Evolutionary conservation across 2,329 filamentous ascomycete genomes (phyloP), one percentile per base, ranked within the genome.

Genomic region (Trichophaea hybrida): DNA sequence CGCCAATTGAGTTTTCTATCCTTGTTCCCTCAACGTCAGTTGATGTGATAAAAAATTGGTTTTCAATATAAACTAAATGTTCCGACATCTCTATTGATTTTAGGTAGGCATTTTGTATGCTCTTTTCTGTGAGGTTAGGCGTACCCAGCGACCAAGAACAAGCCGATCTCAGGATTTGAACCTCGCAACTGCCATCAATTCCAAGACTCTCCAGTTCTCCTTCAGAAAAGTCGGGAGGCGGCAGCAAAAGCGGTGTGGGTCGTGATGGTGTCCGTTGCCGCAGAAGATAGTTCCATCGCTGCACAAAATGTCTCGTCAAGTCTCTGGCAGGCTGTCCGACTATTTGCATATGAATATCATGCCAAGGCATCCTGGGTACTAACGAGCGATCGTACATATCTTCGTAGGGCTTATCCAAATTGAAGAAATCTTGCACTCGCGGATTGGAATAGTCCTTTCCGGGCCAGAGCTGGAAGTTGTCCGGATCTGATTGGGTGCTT

Each of bases 371-470:
- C 63, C 93, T 79, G 1, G 93, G 89, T 15, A 91, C 80, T 70
- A 86, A 86, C 61, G 82, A 85, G 58, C 93, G 84, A 72, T 97
- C 88, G 69, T 97, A 98, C 93, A 97, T 97, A 72, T 98, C 93
- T 69, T 95, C 93, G 69, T 97, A 97, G 1, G 93, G 93, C 71
- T 94, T 88, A 70, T 93, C 85, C 32, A 98, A 80, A 60, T 84
- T 82, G 75, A 88, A 96, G 71, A 98, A 98, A 71, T 98, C 93
- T 68, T 94, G 87, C 2, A 96, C 88, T 67, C 93, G 80, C 15
- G 93, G 91, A 69, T 98, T 98, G 0, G 90, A 96, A 73, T 98
- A 98, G 72, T 98, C 93, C 72, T 98, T 98, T 55, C 93, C 93
- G 0, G 93, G 91, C 81, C 93, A 98, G 17, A 96, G 78, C 72